phyloP scores from a whole-genome alignment of 768 basidiomycete species.

The Boletales sp. region DNA sequence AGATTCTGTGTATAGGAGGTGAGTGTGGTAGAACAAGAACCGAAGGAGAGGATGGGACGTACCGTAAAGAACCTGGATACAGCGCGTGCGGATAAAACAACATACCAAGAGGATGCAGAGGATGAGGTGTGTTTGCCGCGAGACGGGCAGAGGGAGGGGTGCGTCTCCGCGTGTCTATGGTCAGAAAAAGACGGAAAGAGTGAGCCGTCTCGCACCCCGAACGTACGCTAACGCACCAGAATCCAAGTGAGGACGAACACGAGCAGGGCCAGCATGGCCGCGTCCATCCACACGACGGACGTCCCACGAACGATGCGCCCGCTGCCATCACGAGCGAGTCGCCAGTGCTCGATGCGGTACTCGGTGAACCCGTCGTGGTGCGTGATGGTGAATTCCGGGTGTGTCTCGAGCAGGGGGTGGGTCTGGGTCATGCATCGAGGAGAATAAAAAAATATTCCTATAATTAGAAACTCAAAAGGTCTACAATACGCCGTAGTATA shows the following conservation, averaged over 20 bases:
- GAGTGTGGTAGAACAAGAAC: background rate
- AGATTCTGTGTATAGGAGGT: slow-evolving; percentile 49
- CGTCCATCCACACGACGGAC: slow-evolving; percentile 35
- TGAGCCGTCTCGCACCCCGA: too few relatives aligned
- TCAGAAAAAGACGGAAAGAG: too few relatives aligned
- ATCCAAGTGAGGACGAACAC: too few relatives aligned
- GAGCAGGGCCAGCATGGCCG: slow-evolving; percentile 18
- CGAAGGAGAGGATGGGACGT: background rate
- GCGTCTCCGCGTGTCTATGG: too few relatives aligned
- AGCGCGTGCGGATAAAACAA: slow-evolving; percentile 17
- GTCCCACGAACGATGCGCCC: slow-evolving; percentile 30
- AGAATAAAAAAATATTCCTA: too few relatives aligned
- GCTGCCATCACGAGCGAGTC: slow-evolving; percentile 40
- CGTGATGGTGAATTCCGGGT: slow-evolving; percentile 53
- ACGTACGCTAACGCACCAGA: too few relatives aligned
- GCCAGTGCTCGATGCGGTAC: slow-evolving; percentile 58
- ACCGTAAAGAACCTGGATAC: slow-evolving; percentile 50
- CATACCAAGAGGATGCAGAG: too few relatives aligned
- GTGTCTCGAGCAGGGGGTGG: slow-evolving; percentile 34
- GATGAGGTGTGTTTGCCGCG: too few relatives aligned
- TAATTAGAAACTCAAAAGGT: too few relatives aligned
- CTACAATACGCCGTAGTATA: too few relatives aligned
- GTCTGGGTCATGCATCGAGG: too few relatives aligned
- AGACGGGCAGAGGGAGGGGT: too few relatives aligned
- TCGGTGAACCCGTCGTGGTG: slow-evolving; percentile 49